Evolutionary conservation across 2,329 filamentous ascomycete genomes (phyloP).

Genomic region (Pseudogymnoascus sp.): DNA sequence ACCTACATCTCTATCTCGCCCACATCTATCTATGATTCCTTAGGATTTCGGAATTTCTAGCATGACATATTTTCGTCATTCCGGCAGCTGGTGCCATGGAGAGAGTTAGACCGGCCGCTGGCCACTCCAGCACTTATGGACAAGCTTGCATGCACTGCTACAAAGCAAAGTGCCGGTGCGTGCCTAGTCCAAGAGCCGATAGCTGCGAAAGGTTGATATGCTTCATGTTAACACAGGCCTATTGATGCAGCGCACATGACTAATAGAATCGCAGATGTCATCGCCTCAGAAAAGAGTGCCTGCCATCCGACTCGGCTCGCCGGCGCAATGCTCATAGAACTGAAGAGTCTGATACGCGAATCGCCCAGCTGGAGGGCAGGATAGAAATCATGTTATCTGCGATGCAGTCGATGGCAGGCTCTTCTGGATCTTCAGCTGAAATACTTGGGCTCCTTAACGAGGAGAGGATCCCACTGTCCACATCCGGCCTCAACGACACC

Average conservation of each 20-base stretch:
- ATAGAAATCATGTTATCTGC: slow-evolving; percentile 41
- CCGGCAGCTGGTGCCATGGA: not conserved
- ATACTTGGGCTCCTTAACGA: not conserved
- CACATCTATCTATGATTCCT: not conserved
- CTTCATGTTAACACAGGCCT: not conserved
- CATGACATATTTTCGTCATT: not conserved
- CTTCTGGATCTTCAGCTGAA: not conserved
- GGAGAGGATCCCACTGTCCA: not conserved
- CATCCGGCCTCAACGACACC: not conserved
- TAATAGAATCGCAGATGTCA: slow-evolving; percentile 29
- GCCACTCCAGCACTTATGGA: slow-evolving; percentile 15
- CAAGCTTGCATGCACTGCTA: slow-evolving; percentile 23
- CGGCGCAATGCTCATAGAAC: slow-evolving; percentile 32
- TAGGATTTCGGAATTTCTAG: not conserved
- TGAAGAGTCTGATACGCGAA: slow-evolving; percentile 29
- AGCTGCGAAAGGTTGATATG: slow-evolving; percentile 13
- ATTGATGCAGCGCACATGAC: not conserved
- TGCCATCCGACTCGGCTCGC: slow-evolving; percentile 36
- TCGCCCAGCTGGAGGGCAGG: slow-evolving; percentile 42
- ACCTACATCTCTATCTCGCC: not conserved
- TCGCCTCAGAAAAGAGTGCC: slow-evolving; percentile 41
- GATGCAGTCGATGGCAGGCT: slow-evolving; percentile 23
- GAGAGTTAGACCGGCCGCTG: not conserved
- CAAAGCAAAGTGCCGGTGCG: slow-evolving; percentile 22
- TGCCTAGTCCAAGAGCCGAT: slow-evolving; percentile 15